Percentiles rank a stretch among this genome's conserved stretches.
These are phyloP conservation scores for Candida maesae DNA, from an alignment of 805 yeast species.

Conservation along the genomic window DNA sequence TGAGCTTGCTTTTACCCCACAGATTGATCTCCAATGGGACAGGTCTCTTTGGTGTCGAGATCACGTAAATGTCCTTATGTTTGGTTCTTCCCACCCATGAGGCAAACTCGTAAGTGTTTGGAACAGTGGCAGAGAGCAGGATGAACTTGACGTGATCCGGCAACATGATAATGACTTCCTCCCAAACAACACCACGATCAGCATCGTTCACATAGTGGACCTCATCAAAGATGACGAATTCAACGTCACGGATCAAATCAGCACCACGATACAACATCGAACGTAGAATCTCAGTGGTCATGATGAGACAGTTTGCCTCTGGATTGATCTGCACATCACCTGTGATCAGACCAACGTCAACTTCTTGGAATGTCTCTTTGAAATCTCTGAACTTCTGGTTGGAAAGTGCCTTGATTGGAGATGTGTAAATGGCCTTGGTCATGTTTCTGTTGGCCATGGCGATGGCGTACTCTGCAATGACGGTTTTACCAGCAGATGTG, in stretches of 20 bases:
- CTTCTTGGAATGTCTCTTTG: conserved; percentile 69
- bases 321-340: conserved; percentile 98
- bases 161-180: conserved; percentile 95
- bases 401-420: conserved; percentile 89
- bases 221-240: conserved; percentile 95
- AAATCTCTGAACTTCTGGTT: conserved; percentile 90
- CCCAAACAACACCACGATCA: conserved; percentile 99
- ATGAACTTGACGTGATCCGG: conserved; percentile 96
- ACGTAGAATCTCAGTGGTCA: conserved; percentile 96
- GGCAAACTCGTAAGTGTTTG: conserved; percentile 97
- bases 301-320: conserved; percentile 91
- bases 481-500: conserved; percentile 98
- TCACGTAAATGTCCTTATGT: conserved; percentile 92
- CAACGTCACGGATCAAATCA: conserved; percentile 93
- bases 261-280: conserved; percentile 97
- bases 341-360: conserved; percentile 90
- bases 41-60: conserved; percentile 94
- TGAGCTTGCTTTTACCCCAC: conserved; percentile 75
- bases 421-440: conserved; percentile 95
- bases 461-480: conserved; percentile 96
- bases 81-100: conserved; percentile 98
- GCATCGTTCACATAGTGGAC: conserved; percentile 97
- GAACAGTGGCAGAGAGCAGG: conserved; percentile 92
- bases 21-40: conserved; percentile 86
- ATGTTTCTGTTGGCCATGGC: conserved; percentile 94